A percentile compares a stretch with the other conserved stretches of the same genome.
phyloP scores from a whole-genome alignment of 1,284 basidiomycete genomes.

The Anthracocystis walkeri region DNA sequence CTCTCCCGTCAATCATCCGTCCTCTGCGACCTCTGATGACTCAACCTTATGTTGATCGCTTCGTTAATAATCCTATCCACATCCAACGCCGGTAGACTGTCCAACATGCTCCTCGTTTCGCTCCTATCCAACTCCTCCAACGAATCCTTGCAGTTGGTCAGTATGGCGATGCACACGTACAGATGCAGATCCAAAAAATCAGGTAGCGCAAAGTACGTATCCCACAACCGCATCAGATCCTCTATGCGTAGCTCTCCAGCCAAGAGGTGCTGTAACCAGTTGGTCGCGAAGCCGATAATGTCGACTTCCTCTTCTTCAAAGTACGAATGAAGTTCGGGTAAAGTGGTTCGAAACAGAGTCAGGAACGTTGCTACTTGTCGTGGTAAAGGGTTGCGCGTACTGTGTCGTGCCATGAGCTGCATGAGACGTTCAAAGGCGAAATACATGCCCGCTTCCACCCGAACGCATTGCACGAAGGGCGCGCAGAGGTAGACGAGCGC shows the following conservation, averaged over 20 bases:
- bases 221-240: constrained; percentile 68
- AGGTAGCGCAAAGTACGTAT: constrained; percentile 68
- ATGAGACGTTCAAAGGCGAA: constrained; percentile 69
- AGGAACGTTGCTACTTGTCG: constrained; percentile 66
- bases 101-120: constrained; percentile 68
- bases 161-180: constrained; percentile 69
- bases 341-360: constrained; percentile 66
- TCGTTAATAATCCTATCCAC: constrained; percentile 68
- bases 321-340: constrained; percentile 69
- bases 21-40: constrained; percentile 53
- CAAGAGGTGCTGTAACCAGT: constrained; percentile 67
- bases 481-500: constrained; percentile 67
- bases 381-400: constrained; percentile 54
- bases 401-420: constrained; percentile 60
- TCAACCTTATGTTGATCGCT: constrained; percentile 66
- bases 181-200: constrained; percentile 68
- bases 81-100: constrained; percentile 65
- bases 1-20: constrained; percentile 22
- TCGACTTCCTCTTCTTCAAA: constrained; percentile 70
- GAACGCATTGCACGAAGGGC: constrained; percentile 68
- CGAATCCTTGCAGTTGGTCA: constrained; percentile 69
- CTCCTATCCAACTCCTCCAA: constrained; percentile 69
- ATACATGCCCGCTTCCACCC: constrained; percentile 69
- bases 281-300: constrained; percentile 63
- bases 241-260: constrained; percentile 66